These are phyloP conservation scores for Globisporangium sylvaticum DNA, from an alignment of 352 stramenopile species.

Conservation along the genomic window DNA sequence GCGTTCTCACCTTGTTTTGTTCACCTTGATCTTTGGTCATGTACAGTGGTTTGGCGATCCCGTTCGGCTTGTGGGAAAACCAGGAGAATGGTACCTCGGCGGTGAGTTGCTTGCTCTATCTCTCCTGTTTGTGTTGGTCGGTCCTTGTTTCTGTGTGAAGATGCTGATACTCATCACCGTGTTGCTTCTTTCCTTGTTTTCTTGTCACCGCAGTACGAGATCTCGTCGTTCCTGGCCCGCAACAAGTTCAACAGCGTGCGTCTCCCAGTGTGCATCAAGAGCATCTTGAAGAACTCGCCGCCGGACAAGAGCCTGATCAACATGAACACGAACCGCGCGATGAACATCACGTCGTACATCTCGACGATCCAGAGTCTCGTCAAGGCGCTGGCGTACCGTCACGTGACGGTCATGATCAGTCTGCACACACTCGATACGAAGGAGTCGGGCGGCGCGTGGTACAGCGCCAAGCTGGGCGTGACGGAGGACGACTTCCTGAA, in stretches of 20 bases:
- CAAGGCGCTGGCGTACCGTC: conserved; percentile 49
- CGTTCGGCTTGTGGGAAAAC: conserved; percentile 73
- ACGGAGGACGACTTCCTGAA: conserved; percentile 52
- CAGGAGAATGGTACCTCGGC: conserved; percentile 55
- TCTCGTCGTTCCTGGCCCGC: conserved; percentile 50
- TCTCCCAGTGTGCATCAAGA: conserved; percentile 51
- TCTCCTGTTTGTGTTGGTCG: background rate
- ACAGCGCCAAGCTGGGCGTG: conserved; percentile 39
- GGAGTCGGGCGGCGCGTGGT: conserved; percentile 52
- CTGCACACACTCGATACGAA: conserved; percentile 53
- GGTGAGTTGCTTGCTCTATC: conserved; percentile 15
- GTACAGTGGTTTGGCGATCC: conserved; percentile 34
- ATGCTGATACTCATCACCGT: background rate
- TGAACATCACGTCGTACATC: conserved; percentile 68
- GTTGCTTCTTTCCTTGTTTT: background rate
- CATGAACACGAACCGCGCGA: conserved; percentile 58
- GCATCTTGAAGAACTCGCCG: conserved; percentile 37
- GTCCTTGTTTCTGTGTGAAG: background rate
- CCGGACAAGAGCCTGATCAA: conserved; percentile 57
- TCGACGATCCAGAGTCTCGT: conserved; percentile 57
- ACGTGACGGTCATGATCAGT: conserved; percentile 69
- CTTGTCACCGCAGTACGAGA: conserved; percentile 36
- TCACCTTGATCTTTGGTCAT: background rate
- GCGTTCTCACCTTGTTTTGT: background rate
- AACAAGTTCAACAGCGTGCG: conserved; percentile 80